Conservation (phyloP, 768 basidiomycete genomes). For the Kwoniella shandongensis region DNA sequence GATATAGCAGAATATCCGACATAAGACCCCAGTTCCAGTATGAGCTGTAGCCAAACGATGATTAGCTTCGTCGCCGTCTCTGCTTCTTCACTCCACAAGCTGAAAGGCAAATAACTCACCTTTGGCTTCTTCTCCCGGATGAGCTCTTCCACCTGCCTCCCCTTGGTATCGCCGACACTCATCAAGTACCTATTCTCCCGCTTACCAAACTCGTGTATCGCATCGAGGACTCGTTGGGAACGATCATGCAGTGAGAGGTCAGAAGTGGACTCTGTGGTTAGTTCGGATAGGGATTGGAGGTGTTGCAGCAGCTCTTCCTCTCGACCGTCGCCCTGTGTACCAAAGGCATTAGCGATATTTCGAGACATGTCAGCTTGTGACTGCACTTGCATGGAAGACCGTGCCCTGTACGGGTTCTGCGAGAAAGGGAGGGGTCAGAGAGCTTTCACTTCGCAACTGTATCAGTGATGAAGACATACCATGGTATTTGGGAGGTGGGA, state of each 20-base stretch:
- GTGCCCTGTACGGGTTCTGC: conserved; percentile 50
- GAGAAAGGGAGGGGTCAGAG: too few species aligned
- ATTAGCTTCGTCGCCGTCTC: too few species aligned
- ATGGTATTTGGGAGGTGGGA: conserved; percentile 43
- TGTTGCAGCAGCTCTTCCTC: conserved; percentile 47
- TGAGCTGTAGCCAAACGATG: conserved; percentile 24
- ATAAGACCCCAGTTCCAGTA: conserved; percentile 49
- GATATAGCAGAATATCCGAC: conserved; percentile 51
- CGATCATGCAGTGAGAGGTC: conserved; percentile 25
- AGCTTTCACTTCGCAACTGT: too few species aligned
- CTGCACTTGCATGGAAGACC: conserved; percentile 44
- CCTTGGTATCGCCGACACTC: conserved; percentile 53
- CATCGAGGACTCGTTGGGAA: conserved; percentile 46
- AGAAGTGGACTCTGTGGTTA: conserved; percentile 25
- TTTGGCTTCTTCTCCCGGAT: conserved; percentile 45
- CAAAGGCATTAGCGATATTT: not conserved
- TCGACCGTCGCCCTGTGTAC: conserved; percentile 41
- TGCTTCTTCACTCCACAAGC: not conserved
- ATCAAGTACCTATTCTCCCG: conserved; percentile 50
- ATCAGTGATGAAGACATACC: conserved; percentile 15
- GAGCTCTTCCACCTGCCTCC: conserved; percentile 39
- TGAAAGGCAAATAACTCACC: conserved; percentile 23
- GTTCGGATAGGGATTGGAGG: conserved; percentile 30
- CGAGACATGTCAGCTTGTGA: not conserved
- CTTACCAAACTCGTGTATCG: conserved; percentile 51